Evolutionary conservation across 768 basidiomycete genomes (phyloP).

Genomic region (Lentinula raphanica): DNA sequence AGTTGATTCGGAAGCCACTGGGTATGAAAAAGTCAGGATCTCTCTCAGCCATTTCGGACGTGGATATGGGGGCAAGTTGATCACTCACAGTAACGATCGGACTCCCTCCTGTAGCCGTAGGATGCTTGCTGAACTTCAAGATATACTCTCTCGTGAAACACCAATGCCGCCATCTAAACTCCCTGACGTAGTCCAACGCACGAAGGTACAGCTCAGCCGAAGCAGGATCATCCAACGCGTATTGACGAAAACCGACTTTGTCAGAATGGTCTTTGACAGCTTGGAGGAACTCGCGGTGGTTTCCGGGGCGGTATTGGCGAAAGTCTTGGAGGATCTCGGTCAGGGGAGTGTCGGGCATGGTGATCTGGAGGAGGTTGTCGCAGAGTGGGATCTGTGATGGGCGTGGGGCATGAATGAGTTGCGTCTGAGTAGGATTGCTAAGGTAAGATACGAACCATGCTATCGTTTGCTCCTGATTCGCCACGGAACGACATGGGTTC

Average conservation of each 20-base stretch:
- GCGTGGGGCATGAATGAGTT: background rate
- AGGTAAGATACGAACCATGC: background rate
- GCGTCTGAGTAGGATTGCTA: no score
- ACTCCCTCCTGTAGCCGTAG: constrained; percentile 24
- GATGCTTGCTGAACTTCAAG: constrained; percentile 19
- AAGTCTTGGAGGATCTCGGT: constrained; percentile 26
- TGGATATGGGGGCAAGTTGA: no score
- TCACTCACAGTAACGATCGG: constrained; percentile 13
- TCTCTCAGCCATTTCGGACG: no score
- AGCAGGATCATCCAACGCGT: constrained; percentile 14
- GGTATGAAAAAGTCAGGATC: background rate
- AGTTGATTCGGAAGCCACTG: background rate
- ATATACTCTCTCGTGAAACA: constrained; percentile 29
- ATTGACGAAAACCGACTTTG: constrained; percentile 14
- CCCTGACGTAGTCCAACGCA: constrained; percentile 21
- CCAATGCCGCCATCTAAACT: constrained; percentile 29
- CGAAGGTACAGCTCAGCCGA: constrained; percentile 19
- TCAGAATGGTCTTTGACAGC: constrained; percentile 16
- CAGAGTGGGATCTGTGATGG: constrained; percentile 28
- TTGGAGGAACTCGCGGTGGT: constrained; percentile 23
- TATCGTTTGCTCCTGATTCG: constrained; percentile 26
- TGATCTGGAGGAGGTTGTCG: constrained; percentile 27
- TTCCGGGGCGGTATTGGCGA: constrained; percentile 23
- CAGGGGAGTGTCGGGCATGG: constrained; percentile 22
- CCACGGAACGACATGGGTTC: constrained; percentile 26